Base-by-base conservation (phyloP, 2,329 filamentous ascomycete species). In the Dactylellina parvicollis region DNA sequence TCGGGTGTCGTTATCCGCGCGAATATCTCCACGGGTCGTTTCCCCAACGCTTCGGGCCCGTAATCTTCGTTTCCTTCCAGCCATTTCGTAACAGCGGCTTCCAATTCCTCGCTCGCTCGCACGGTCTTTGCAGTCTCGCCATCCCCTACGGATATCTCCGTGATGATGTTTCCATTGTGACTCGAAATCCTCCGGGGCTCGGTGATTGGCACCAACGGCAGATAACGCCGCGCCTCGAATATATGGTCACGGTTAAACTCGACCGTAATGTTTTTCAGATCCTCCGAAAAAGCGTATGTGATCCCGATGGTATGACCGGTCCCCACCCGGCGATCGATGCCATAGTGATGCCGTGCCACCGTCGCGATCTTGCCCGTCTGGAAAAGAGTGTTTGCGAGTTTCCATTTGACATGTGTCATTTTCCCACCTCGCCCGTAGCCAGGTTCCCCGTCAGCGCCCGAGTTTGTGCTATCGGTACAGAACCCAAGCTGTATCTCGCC, bases 121-220 rank as follows among this genome's bases (percentile, higher is more conserved):
- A 84, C 81, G 1, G 80, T 77, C 30, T 81, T 79, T 3, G 82
- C 83, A 20, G 83, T 18, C 32, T 28, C 76, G 10, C 76, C 76
- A 16, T 85, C 34, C 3, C 20, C 40, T 2, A 42, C 34, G 0
- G 1, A 28, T 8, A 93, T 79, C 42, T 86, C 85, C 30, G 89
- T 86, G 20, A 95, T 83, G 62, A 96, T 94, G 80, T 96, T 96
- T 2, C 92, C 92, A 77, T 93, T 87, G 34, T 88, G 87, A 36
- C 86, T 85, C 0, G 84, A 81, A 34, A 95, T 87, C 49, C 81
- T 82, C 16, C 90, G 86, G 14, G 89, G 84, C 4, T 81, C 79
- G 0, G 89, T 91, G 34, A 93, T 79, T 0, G 89, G 86, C 9
- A 88, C 80, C 2, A 93, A 80, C 0, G 89, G 83, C 9, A 84